phyloP scores from a whole-genome alignment of 805 yeast genomes.

The Candida nemodendra region DNA sequence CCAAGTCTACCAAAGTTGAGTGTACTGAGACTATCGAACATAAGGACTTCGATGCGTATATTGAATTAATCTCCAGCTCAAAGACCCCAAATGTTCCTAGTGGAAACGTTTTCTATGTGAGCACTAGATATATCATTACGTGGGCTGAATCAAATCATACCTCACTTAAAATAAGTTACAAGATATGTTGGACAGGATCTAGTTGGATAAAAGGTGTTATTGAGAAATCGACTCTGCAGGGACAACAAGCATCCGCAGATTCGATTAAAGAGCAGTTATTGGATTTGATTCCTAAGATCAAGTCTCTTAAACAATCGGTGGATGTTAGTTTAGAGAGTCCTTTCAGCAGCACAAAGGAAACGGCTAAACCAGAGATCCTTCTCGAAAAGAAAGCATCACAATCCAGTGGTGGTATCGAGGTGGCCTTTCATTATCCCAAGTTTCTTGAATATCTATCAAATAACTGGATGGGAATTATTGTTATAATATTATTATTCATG shows the following conservation, averaged over 20 bases:
- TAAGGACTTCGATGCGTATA: constrained; percentile 50
- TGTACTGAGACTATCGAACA: constrained; percentile 56
- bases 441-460: constrained; percentile 8
- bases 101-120: constrained; percentile 76
- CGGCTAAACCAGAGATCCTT: background rate
- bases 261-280: constrained; percentile 34
- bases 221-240: constrained; percentile 79
- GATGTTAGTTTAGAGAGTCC: background rate
- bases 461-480: constrained; percentile 11
- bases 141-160: constrained; percentile 74
- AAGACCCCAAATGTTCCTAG: constrained; percentile 94
- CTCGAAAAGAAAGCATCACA: constrained; percentile 1
- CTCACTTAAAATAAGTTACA: constrained; percentile 60
- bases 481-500: constrained; percentile 6
- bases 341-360: background rate
- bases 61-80: constrained; percentile 62
- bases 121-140: constrained; percentile 66
- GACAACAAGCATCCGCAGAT: constrained; percentile 65
- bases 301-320: background rate
- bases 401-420: background rate
- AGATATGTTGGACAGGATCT: constrained; percentile 84
- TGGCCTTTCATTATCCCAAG: constrained; percentile 2
- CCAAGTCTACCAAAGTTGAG: constrained; percentile 78
- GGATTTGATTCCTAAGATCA: constrained; percentile 17
- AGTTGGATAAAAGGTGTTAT: constrained; percentile 91